Evolutionary conservation across 345 rosid species (phyloP).

Genomic region (Eucalyptus virginea): DNA sequence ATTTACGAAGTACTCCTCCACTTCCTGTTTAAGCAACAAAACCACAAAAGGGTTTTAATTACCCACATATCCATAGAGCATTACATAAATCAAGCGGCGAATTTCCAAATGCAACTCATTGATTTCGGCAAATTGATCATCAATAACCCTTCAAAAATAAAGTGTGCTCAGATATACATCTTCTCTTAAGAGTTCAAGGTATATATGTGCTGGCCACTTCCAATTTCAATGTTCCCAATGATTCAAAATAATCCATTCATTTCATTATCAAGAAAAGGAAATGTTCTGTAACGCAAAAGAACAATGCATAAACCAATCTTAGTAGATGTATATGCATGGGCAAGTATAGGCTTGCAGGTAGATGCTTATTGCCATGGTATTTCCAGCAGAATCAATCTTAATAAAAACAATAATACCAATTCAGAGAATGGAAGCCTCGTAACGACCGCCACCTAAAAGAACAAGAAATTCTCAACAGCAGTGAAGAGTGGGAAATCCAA

Average conservation of each 20-base stretch:
- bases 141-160: not conserved
- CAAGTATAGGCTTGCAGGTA: not conserved
- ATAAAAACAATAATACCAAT: not conserved
- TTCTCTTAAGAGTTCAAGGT: not conserved
- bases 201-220: not conserved
- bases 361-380: not conserved
- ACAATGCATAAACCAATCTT: not conserved
- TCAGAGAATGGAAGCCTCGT: not conserved
- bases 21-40: constrained; percentile 18
- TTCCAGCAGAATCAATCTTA: not conserved
- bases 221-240: not conserved
- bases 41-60: not conserved
- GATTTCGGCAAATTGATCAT: not conserved
- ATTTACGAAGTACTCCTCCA: constrained; percentile 32
- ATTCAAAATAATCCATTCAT: not conserved
- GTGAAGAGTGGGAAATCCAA: not conserved
- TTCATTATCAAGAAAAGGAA: not conserved
- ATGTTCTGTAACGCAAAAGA: not conserved
- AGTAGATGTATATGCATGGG: not conserved
- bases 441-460: not conserved
- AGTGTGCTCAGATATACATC: not conserved
- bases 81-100: not conserved
- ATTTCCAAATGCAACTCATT: not conserved
- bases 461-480: not conserved
- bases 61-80: not conserved